Base-by-base conservation (phyloP, 805 yeast genomes). In the Scheffersomyces lignosus region DNA sequence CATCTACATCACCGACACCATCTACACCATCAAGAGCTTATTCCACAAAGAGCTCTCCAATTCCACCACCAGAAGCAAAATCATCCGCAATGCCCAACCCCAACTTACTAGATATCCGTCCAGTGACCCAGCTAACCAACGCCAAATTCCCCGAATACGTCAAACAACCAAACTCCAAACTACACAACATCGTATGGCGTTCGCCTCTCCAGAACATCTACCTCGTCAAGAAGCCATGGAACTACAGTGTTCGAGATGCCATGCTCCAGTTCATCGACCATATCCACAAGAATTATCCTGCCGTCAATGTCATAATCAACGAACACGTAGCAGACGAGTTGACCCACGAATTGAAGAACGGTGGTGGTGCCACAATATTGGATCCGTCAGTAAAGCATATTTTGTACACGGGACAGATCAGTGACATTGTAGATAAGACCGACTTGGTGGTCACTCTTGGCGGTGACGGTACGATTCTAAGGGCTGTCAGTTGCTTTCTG, bases 381-480 rank as follows among this genome's bases (percentile, higher is more conserved):
- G 24, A 20, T 20, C 7, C 7, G 10, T 20, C 24, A 20, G 10
- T 10, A 20, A 20, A 20, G 10, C 24, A 20, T 20, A 25, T 41
- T 23, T 27, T 87, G 1, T 79, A 71, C 51, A 77, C 90, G 0
- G 93, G 95, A 0, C 49, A 74, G 3, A 59, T 60, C 13, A 62
- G 67, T 8, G 83, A 80, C 7, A 77, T 88, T 29, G 72, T 78
- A 1, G 49, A 66, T 8, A 85, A 80, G 48, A 77, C 96, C 0
- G 98, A 90, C 54, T 59, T 90, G 29, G 64, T 90, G 26, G 89
- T 90, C 6, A 85, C 96, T 0, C 61, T 90, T 27, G 98, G 98
- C n/a, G 98, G 98, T 14, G 98, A 90, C 60, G 98, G 98, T 4
- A 90, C 97, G 0, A 87, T 88, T 37, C 60, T 90, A 29, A 75